Conservation (phyloP, 78 protist genomes). For the Protostelium mycophagum region DNA sequence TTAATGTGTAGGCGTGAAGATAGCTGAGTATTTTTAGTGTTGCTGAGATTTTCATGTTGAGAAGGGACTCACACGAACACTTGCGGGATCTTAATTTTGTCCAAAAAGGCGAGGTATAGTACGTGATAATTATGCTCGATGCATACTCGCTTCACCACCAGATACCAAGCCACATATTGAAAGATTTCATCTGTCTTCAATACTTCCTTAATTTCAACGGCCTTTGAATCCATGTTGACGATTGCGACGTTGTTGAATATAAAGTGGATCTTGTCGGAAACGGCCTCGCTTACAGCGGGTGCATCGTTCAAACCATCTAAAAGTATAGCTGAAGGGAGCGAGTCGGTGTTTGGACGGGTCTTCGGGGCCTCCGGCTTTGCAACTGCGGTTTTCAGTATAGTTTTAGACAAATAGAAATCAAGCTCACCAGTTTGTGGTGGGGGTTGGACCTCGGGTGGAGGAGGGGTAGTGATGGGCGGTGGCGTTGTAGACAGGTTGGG, state of each 20-base stretch:
- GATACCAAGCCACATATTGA: slow-evolving; percentile 77
- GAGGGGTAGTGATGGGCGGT: slow-evolving; percentile 20
- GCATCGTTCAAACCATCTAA: not conserved
- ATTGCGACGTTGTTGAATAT: slow-evolving; percentile 88
- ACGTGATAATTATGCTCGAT: slow-evolving; percentile 90
- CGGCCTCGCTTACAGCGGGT: slow-evolving; percentile 22
- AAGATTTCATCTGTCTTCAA: slow-evolving; percentile 15
- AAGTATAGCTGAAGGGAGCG: not conserved
- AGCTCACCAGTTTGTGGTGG: not conserved
- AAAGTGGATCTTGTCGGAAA: slow-evolving; percentile 84
- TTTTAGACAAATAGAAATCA: not conserved
- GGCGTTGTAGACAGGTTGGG: not conserved
- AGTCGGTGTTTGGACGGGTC: not conserved
- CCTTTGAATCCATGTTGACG: slow-evolving; percentile 60
- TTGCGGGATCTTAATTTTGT: slow-evolving; percentile 13
- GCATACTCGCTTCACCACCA: slow-evolving; percentile 87
- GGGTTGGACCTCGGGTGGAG: not conserved
- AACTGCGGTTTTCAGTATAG: not conserved
- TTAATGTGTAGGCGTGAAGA: not conserved
- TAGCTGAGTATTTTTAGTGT: not conserved
- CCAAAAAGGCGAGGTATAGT: slow-evolving; percentile 71
- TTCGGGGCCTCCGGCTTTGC: not conserved
- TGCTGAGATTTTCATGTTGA: slow-evolving; percentile 32
- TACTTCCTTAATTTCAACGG: slow-evolving; percentile 48
- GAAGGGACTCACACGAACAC: slow-evolving; percentile 16